A percentile compares a stretch with the other conserved stretches of the same genome.
Conservation (phyloP, 352 stramenopile genomes). For the Plasmopara halstedii region DNA sequence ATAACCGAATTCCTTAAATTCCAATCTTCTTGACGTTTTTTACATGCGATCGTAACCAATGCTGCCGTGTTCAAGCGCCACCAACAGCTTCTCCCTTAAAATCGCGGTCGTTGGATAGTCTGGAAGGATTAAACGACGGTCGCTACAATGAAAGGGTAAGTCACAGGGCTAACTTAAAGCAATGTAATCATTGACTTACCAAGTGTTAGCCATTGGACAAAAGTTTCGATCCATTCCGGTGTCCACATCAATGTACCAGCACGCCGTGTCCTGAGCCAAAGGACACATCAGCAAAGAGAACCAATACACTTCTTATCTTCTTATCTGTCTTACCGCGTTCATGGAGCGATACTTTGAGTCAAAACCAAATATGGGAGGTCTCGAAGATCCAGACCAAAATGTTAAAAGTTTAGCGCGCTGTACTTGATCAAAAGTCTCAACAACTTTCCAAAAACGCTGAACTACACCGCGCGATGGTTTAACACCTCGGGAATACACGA, state of each 20-base stretch:
- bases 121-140: conserved; percentile 63
- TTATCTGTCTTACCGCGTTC: conserved; percentile 31
- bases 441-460: conserved; percentile 57
- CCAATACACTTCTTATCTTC: too few species aligned
- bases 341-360: conserved; percentile 43
- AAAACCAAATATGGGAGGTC: conserved; percentile 70
- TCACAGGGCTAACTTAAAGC: not conserved
- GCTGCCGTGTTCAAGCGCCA: conserved; percentile 52
- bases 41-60: conserved; percentile 78
- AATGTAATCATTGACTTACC: conserved; percentile 25
- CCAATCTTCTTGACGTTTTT: conserved; percentile 6
- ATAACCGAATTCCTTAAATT: not conserved
- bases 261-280: conserved; percentile 36
- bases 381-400: conserved; percentile 67
- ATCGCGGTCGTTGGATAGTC: conserved; percentile 43
- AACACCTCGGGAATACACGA: conserved; percentile 47
- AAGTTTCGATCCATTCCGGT: conserved; percentile 28
- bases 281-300: conserved; percentile 5
- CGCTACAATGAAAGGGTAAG: conserved; percentile 27
- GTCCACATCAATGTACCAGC: conserved; percentile 71
- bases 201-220: conserved; percentile 73
- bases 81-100: conserved; percentile 51
- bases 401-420: conserved; percentile 50
- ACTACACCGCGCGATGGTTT: conserved; percentile 37
- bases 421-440: conserved; percentile 48